These are phyloP conservation scores for Zymoseptoria passerinii DNA, from an alignment of 2,329 filamentous ascomycete genomes.

Conservation along the genomic window DNA sequence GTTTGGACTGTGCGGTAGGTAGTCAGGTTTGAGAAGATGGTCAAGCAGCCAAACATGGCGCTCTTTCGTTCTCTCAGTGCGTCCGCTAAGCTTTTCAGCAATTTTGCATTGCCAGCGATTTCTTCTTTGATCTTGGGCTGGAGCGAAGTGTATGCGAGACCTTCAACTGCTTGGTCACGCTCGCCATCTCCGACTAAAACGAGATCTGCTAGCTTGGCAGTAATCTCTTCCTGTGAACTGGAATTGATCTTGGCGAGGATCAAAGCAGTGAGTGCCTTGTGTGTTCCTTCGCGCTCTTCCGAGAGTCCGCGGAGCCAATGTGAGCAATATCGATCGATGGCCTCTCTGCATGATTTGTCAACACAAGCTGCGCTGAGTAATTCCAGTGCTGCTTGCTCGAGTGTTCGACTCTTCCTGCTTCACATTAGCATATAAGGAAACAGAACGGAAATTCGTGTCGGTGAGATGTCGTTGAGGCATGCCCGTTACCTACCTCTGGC, in stretches of 20 bases:
- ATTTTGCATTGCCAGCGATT: slow-evolving; percentile 57
- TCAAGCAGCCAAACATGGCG: slow-evolving; percentile 71
- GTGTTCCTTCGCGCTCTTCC: slow-evolving; percentile 30
- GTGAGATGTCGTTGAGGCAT: neutral
- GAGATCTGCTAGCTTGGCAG: slow-evolving; percentile 23
- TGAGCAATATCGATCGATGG: slow-evolving; percentile 73
- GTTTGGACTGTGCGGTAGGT: slow-evolving; percentile 67
- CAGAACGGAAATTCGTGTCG: neutral
- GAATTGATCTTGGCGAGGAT: slow-evolving; percentile 48
- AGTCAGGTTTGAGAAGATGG: slow-evolving; percentile 77
- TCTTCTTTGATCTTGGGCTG: slow-evolving; percentile 78
- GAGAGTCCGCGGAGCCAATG: slow-evolving; percentile 83
- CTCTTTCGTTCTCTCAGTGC: slow-evolving; percentile 44
- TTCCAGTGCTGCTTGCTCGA: slow-evolving; percentile 79
- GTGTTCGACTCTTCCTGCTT: slow-evolving; percentile 70
- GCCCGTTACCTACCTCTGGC: slow-evolving; percentile 22
- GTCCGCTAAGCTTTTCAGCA: slow-evolving; percentile 63
- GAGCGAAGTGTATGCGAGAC: slow-evolving; percentile 83
- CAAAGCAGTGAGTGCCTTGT: slow-evolving; percentile 37
- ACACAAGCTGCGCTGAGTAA: slow-evolving; percentile 89
- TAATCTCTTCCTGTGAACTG: slow-evolving; percentile 21
- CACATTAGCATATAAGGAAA: slow-evolving; percentile 8
- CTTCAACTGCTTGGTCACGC: slow-evolving; percentile 67
- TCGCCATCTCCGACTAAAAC: slow-evolving; percentile 29
- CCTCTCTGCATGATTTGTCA: slow-evolving; percentile 70